These are phyloP conservation scores for Curvularia spicifera DNA, from an alignment of 2,329 filamentous ascomycete species.

Conservation along the genomic window DNA sequence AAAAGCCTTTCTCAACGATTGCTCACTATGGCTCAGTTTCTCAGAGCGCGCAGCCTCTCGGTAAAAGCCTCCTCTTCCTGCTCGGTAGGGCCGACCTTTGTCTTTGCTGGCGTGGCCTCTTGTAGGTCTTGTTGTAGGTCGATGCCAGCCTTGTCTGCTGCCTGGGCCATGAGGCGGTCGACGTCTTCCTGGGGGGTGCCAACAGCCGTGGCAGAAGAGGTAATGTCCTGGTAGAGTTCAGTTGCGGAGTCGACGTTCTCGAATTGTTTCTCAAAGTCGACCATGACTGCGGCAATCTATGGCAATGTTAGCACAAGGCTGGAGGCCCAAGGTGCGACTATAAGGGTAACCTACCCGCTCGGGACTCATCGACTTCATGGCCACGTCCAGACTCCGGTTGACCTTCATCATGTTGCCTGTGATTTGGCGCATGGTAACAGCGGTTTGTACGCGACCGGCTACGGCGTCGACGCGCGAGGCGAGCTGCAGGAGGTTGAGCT, in stretches of 20 bases:
- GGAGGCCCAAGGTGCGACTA: neutral
- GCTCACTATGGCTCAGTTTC: conserved; percentile 42
- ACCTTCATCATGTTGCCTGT: conserved; percentile 68
- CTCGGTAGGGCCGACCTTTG: conserved; percentile 70
- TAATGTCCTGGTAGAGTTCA: conserved; percentile 84
- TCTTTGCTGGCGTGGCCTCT: conserved; percentile 62
- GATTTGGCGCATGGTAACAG: conserved; percentile 67
- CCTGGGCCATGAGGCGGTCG: conserved; percentile 81
- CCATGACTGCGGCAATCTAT: conserved; percentile 70
- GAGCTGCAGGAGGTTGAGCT: conserved; percentile 64
- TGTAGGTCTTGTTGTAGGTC: conserved; percentile 79
- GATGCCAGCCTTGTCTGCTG: conserved; percentile 86
- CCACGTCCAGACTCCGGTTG: conserved; percentile 66
- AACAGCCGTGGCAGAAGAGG: conserved; percentile 75
- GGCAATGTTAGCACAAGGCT: conserved; percentile 9
- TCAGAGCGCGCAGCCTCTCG: conserved; percentile 62
- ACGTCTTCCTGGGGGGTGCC: conserved; percentile 83
- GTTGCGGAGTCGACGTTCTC: conserved; percentile 60
- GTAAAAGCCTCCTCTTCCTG: conserved; percentile 79
- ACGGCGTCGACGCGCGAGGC: conserved; percentile 66
- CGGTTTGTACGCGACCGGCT: conserved; percentile 65
- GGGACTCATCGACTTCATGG: conserved; percentile 69
- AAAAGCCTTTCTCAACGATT: neutral
- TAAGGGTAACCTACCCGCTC: conserved; percentile 59
- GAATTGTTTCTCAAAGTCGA: conserved; percentile 66